Base-by-base conservation (phyloP, 2,329 filamentous ascomycete species). In the Corinectria fuckeliana region DNA sequence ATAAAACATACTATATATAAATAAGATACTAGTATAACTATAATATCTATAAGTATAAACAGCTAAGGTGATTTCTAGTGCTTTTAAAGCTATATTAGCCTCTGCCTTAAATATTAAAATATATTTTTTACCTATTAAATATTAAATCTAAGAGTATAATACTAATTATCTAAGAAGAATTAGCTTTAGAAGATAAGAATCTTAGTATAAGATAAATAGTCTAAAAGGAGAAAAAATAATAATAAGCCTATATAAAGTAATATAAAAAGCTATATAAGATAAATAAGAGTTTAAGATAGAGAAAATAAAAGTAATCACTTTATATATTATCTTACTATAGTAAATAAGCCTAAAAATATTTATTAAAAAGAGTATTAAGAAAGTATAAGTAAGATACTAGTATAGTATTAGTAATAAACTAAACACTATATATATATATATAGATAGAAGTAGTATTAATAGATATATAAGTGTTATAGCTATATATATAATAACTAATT, bases 61-160 rank as follows among this genome's bases (percentile, higher is more conserved):
- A 41, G 53, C 53, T 21, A 34, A 25, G 30, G 53, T 21, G 10
- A 56, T 56, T 14, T 41, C 21, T 38, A 13, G 53, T n/a, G 53
- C 45, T n/a, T 56, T 26, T 14, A 50, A 38, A 36, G 47, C 45
- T 14, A 56, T 36, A 7, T 50, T 34, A 26, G 45, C 39, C 36
- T 34, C 44, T 26, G 53, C 53, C 34, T 21, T 50, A 21, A 26
- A 50, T 20, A 49, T 49, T 30, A 32, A 34, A 50, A 56, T 16
- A 25, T 45, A 56, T 36, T 45, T 56, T 16, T 45, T 56, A 16
- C 45, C 45, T 9, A 25, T 56, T 44, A 30, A 54, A 26, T 13
- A 56, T n/a, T 30, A 49, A 23, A 56, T 56, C 30, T 34, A 20
- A 23, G 49, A 56, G 20, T 32, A 23, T 10, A 41, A 41, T 10